Percentiles rank a stretch among this genome's conserved stretches.
phyloP scores from a whole-genome alignment of 345 rosid species.

The Populus deltoides region DNA sequence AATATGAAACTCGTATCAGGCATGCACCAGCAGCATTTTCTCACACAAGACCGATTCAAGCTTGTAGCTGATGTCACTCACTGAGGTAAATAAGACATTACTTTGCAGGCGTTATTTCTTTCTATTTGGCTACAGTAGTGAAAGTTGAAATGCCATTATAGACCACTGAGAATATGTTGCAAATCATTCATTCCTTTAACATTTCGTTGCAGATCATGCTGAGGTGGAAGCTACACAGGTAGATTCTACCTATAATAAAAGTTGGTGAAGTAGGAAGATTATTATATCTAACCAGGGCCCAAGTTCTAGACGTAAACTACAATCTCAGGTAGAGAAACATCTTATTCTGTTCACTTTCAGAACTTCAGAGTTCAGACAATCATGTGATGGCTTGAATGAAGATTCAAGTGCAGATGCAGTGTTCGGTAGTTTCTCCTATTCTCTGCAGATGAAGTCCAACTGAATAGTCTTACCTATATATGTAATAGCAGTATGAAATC shows the following conservation, averaged over 20 bases:
- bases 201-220: constrained; percentile 15
- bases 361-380: neutral
- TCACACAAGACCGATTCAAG: constrained; percentile 58
- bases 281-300: neutral
- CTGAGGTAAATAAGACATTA: constrained; percentile 19
- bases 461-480: neutral
- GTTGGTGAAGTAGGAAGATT: neutral
- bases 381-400: neutral
- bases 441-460: neutral
- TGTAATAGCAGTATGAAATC: constrained; percentile 7
- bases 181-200: neutral
- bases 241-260: neutral
- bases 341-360: neutral
- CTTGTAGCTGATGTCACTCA: constrained; percentile 48
- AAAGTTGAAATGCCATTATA: neutral
- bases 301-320: constrained; percentile 8
- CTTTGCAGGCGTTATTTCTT: neutral
- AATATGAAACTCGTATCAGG: constrained; percentile 34
- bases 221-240: neutral
- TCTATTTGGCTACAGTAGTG: neutral
- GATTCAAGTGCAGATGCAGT: neutral
- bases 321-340: neutral
- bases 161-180: neutral
- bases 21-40: constrained; percentile 40
- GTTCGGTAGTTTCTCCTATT: neutral